These are phyloP conservation scores for Adansonia digitata DNA, from an alignment of 345 rosid genomes.

Conservation along the genomic window DNA sequence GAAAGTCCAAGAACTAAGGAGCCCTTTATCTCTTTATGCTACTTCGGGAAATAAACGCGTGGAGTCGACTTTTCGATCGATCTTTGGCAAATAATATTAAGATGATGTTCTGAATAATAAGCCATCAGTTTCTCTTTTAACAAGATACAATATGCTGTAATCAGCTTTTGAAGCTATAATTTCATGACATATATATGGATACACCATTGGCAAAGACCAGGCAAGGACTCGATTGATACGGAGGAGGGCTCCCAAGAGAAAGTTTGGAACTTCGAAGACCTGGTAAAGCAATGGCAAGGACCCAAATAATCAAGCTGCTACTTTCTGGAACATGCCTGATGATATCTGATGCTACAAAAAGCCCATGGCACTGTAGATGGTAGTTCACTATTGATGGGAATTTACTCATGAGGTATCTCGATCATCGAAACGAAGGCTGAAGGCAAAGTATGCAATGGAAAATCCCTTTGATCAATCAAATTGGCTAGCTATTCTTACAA, in stretches of 20 bases:
- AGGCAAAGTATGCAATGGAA: neutral
- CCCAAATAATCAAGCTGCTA: neutral
- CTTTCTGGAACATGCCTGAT: neutral
- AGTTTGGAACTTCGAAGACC: neutral
- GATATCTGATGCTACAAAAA: neutral
- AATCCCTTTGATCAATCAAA: conserved; percentile 20
- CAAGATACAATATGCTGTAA: neutral
- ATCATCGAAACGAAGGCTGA: neutral
- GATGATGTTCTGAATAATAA: neutral
- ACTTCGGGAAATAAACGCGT: too few species aligned
- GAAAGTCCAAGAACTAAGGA: too few species aligned
- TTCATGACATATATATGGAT: too few species aligned
- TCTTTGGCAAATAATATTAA: too few species aligned
- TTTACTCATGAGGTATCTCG: neutral
- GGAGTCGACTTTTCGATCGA: too few species aligned
- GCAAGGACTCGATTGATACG: too few species aligned
- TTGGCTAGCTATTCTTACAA: conserved; percentile 39
- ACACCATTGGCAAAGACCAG: neutral
- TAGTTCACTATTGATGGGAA: neutral
- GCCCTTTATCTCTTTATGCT: too few species aligned
- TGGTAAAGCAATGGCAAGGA: neutral
- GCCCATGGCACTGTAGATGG: neutral
- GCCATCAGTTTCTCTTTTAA: neutral
- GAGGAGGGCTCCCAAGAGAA: neutral
- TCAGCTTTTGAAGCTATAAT: neutral